Evolutionary conservation across 1,284 basidiomycete species (phyloP).

Genomic region (Moniliophthora roreri): DNA sequence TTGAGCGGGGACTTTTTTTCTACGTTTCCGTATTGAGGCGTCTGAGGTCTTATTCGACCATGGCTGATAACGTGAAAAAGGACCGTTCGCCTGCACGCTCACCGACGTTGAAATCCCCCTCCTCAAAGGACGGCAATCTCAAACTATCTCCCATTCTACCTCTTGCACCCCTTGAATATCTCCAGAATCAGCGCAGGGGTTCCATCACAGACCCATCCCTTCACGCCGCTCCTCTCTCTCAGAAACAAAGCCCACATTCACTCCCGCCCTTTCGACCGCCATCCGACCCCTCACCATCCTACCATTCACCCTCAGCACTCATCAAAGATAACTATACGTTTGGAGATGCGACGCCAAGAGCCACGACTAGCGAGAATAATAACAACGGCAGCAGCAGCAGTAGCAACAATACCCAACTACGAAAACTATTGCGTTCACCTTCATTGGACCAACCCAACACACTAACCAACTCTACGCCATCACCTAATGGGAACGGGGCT

Average conservation of each 20-base stretch:
- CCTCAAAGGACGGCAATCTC: background rate
- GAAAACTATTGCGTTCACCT: conserved; percentile 53
- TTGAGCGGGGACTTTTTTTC: conserved; percentile 8
- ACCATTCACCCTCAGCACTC: conserved; percentile 44
- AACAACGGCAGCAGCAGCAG: conserved; percentile 17
- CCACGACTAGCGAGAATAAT: conserved; percentile 34
- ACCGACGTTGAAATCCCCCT: conserved; percentile 3
- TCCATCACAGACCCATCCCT: conserved; percentile 80
- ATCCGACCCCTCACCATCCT: conserved; percentile 27
- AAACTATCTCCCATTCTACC: conserved; percentile 26
- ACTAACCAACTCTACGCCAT: background rate
- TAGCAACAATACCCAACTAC: conserved; percentile 43
- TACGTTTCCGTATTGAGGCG: conserved; percentile 1
- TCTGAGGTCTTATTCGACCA: background rate
- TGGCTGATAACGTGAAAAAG: conserved; percentile 2
- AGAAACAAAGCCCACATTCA: conserved; percentile 26
- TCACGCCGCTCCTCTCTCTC: conserved; percentile 47
- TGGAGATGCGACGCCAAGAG: conserved; percentile 53
- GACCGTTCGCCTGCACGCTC: conserved; percentile 1
- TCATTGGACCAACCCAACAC: conserved; percentile 34
- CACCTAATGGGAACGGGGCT: conserved; percentile 27
- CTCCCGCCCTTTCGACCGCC: conserved; percentile 29
- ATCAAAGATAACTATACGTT: conserved; percentile 61
- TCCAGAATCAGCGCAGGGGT: conserved; percentile 75
- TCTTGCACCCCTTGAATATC: conserved; percentile 71